Base-by-base conservation (phyloP, 371 early-diverging fungal species). In the Actinomortierella ambigua region DNA sequence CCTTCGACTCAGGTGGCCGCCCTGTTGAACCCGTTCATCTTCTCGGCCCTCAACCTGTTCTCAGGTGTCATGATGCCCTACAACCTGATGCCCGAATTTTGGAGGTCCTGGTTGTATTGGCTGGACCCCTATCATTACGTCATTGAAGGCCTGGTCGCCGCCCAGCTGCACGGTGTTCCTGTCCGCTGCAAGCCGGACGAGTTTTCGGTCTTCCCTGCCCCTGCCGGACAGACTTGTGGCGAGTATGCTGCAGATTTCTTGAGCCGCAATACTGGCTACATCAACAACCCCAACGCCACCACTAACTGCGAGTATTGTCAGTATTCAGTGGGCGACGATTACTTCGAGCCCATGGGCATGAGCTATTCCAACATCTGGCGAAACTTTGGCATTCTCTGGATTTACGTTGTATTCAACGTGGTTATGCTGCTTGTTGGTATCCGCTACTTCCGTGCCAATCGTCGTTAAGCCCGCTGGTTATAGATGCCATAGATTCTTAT, bases 101-200 rank as follows among this genome's bases (percentile, higher is more conserved):
- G 92, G 90, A 76, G 85, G 14, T 57, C 80, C 0, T 91, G 91
- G 90, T 87, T 94, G 84, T 92, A 91, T 71, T 89, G 86, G 84
- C 56, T 91, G n/a, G 86, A 86, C 64, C 91, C 91, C 5, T 88
- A 87, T 67, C 86, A 86, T 53, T 93, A 94, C 70, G 77, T 87
- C 9, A 81, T 90, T 47, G 93, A 93, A 69, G 92, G 88, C 53
- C 77, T 92, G 9, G 80, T 93, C 7, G 82, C 85, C 55, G 91
- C 86, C 59, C 92, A 88, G 26, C 76, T 94, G 63, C 79, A 86
- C 22, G 73, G 76, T 20, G 77, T 85, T 2, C 53, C 56, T 13
- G 80, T 92, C 5, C 26, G 43, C 1, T 94, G 95, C 68, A 55
- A 64, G 15, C 65, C 53, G 0, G 51, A 55, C 1, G 90, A 89